A percentile compares a stretch with the other conserved stretches of the same genome.
phyloP scores from a whole-genome alignment of 2,329 filamentous ascomycete genomes.

The Aspergillus sp. region DNA sequence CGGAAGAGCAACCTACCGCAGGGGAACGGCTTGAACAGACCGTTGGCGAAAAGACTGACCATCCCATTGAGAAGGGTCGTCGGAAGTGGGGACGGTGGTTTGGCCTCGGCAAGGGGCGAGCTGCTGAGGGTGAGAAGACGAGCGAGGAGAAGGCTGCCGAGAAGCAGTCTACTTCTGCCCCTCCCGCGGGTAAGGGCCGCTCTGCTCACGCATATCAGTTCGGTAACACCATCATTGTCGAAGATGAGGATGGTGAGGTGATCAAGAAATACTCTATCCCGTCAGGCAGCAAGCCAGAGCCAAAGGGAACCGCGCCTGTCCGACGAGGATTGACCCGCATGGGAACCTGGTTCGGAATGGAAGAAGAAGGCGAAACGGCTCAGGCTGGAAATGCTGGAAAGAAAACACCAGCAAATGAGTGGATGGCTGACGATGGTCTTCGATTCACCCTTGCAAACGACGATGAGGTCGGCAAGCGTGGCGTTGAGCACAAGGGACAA shows the following conservation, averaged over 20 bases:
- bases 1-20: conserved; percentile 45
- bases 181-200: conserved; percentile 40
- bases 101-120: conserved; percentile 39
- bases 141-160: conserved; percentile 21
- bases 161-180: conserved; percentile 20
- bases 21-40: conserved; percentile 44
- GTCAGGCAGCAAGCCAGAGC: conserved; percentile 28
- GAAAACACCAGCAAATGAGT: conserved; percentile 31
- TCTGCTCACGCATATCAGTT: conserved; percentile 67
- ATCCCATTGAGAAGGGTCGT: conserved; percentile 43
- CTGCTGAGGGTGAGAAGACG: conserved; percentile 24
- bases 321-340: conserved; percentile 57
- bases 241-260: conserved; percentile 67
- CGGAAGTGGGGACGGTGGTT: conserved; percentile 49
- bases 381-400: conserved; percentile 27
- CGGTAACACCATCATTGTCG: conserved; percentile 69
- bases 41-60: conserved; percentile 33
- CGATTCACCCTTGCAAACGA: conserved; percentile 61
- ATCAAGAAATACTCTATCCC: conserved; percentile 69
- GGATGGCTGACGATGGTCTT: conserved; percentile 51
- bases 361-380: conserved; percentile 34
- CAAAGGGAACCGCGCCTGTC: conserved; percentile 41
- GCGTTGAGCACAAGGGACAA: conserved; percentile 49
- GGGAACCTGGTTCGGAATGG: conserved; percentile 57
- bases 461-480: conserved; percentile 34